Evolutionary conservation across 2,329 filamentous ascomycete genomes (phyloP).

Genomic region (Truncatella angustata): DNA sequence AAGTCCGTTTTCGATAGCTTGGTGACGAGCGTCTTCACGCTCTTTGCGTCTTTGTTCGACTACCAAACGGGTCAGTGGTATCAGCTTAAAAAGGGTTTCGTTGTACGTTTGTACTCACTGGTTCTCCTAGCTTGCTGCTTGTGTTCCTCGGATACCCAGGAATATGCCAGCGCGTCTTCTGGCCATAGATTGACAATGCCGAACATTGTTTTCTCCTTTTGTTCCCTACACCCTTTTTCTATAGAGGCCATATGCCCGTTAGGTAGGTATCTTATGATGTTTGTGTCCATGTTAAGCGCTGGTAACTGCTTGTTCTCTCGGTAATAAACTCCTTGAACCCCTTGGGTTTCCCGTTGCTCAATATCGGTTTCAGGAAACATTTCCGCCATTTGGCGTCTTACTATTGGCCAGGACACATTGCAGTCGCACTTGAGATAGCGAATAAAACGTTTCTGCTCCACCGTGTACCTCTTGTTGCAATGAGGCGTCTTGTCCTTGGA

Average conservation of each 20-base stretch:
- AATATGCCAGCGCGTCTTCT: conserved; percentile 43
- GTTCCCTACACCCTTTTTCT: conserved; percentile 21
- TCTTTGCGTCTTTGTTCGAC: conserved; percentile 19
- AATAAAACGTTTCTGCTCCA: conserved; percentile 28
- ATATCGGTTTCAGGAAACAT: conserved; percentile 21
- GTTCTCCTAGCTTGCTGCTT: conserved; percentile 36
- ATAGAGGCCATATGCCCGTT: conserved; percentile 24
- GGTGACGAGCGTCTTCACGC: conserved; percentile 13
- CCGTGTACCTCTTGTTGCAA: conserved; percentile 28
- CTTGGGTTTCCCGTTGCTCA: conserved; percentile 17
- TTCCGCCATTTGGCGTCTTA: conserved; percentile 15
- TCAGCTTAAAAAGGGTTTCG: background rate
- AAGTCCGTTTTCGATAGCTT: conserved; percentile 16
- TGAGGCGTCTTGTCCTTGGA: conserved; percentile 15
- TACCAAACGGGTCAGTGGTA: conserved; percentile 3
- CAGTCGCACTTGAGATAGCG: conserved; percentile 26
- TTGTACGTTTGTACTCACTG: conserved; percentile 32
- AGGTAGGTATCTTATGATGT: conserved; percentile 18
- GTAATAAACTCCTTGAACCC: conserved; percentile 29
- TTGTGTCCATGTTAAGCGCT: conserved; percentile 15
- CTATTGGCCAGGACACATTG: conserved; percentile 19
- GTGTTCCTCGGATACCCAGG: conserved; percentile 40
- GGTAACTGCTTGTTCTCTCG: conserved; percentile 27
- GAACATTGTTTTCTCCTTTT: conserved; percentile 16
- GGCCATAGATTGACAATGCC: conserved; percentile 40